Percentiles rank a stretch among this genome's conserved stretches.
Conservation (phyloP, 495 filamentous ascomycete genomes). For the Tirmania nivea region DNA sequence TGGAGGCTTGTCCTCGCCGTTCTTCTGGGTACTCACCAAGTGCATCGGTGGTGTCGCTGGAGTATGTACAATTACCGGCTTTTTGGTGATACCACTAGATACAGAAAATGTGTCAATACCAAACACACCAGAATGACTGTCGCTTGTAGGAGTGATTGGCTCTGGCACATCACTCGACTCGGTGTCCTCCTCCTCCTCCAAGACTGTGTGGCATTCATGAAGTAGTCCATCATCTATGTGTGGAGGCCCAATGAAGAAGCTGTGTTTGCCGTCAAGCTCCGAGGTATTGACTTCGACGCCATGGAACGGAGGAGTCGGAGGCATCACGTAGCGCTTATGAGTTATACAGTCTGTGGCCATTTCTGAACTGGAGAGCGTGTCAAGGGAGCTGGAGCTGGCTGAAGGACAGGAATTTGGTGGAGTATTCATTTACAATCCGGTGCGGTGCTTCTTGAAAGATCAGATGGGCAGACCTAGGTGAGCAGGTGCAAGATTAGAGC, state of each 20-base stretch:
- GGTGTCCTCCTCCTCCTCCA: conserved; percentile 19
- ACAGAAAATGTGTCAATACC: not conserved
- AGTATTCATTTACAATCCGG: conserved; percentile 13
- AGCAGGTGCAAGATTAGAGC: no score
- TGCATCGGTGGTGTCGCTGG: conserved; percentile 10
- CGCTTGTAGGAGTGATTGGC: conserved; percentile 16
- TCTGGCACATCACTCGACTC: conserved; percentile 15
- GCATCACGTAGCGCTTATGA: conserved; percentile 2
- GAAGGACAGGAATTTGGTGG: conserved; percentile 19
- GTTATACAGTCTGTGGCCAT: conserved; percentile 15
- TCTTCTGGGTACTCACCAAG: not conserved
- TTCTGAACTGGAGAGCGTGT: conserved; percentile 14
- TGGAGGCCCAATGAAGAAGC: conserved; percentile 14
- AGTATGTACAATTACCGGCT: conserved; percentile 8
- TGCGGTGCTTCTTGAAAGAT: no score
- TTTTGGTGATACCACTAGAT: not conserved
- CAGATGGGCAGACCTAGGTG: no score
- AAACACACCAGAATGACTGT: conserved; percentile 12
- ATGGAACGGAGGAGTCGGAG: conserved; percentile 10
- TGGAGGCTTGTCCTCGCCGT: not conserved
- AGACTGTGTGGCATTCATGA: conserved; percentile 16
- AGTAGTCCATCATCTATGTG: conserved; percentile 8
- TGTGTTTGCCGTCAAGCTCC: conserved; percentile 3
- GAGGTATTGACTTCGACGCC: not conserved
- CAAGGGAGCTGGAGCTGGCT: conserved; percentile 19